Base-by-base conservation (phyloP, 2,329 filamentous ascomycete species). In the Dendrostoma leiphaemia region DNA sequence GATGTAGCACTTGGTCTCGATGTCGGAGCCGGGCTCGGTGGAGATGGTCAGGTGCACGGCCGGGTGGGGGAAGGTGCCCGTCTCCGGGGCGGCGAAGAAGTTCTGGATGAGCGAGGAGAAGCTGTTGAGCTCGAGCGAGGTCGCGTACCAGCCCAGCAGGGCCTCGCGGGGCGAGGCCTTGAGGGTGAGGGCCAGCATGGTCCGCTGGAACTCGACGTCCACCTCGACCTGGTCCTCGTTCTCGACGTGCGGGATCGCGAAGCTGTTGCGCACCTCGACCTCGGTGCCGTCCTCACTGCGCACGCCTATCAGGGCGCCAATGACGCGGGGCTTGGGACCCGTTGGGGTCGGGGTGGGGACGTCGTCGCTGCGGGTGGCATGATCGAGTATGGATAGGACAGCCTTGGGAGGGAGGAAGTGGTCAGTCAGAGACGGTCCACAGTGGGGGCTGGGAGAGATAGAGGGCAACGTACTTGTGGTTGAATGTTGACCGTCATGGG, bases 191-290 rank as follows among this genome's bases (percentile, higher is more conserved):
- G 90, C 88, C 55, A 97, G 86, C 94, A 99, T 99, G 74, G 93
- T 92, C 84, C 97, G 97, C 78, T 99, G 94, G 76, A 97, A 99
- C 76, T 99, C 94, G 82, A 99, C 96, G 71, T 99, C 94, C 61
- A 99, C 94, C 76, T 99, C 94, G 67, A 99, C 94, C 76, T 99
- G 94, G 75, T 99, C 94, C 71, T 92, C 89, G 64, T 93, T 96
- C 78, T 99, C 94, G 64, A 93, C 97, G 79, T 99, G 94, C 63
- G 93, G 92, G 68, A 99, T 96, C 63, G 94, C 94, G 72, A 99
- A 99, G 78, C 91, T 93, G 69, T 91, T 95, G 69, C 91, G 87
- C 67, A 99, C 94, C 75, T 96, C 91, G 67, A 96, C 90, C 74
- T 97, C 93, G 69, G 89, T 91, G 73, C 93, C 94, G 81, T 99